Evolutionary conservation across 2,329 filamentous ascomycete species (phyloP).

Genomic region (Aspergillus ibericus): DNA sequence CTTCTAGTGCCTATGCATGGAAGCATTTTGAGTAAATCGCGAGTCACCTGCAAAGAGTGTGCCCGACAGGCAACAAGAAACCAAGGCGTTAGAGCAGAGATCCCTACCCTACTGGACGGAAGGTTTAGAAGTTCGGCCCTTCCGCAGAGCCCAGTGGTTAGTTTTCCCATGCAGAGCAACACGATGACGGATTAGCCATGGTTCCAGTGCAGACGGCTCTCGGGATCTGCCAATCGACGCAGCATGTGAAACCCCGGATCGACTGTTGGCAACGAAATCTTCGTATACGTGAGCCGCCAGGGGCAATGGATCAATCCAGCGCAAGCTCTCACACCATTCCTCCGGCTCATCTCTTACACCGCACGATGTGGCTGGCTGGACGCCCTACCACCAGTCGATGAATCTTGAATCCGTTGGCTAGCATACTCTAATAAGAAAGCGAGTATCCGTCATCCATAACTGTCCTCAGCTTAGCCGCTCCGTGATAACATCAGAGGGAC

Average conservation of each 20-base stretch:
- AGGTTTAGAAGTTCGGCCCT: not conserved
- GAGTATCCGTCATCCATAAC: not conserved
- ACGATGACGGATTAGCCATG: not conserved
- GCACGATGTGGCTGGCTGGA: not conserved
- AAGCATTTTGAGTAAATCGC: constrained; percentile 1
- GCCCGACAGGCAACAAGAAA: not conserved
- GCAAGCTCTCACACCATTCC: not conserved
- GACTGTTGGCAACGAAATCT: not conserved
- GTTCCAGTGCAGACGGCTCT: not conserved
- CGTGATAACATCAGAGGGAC: not conserved
- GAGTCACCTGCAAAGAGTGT: not conserved
- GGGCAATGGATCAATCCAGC: not conserved
- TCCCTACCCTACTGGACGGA: not conserved
- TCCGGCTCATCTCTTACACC: not conserved
- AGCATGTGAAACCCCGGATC: not conserved
- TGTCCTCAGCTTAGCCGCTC: not conserved
- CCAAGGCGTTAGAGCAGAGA: not conserved
- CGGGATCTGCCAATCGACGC: not conserved
- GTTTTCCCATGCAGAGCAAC: not conserved
- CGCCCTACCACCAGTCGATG: not conserved
- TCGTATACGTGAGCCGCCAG: not conserved
- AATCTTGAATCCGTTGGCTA: not conserved
- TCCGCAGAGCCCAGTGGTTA: not conserved
- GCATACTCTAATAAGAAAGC: not conserved
- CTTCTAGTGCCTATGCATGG: not conserved